Percentiles rank a stretch among this genome's conserved stretches.
phyloP scores from a whole-genome alignment of 768 basidiomycete genomes.

The Suillus americanus region DNA sequence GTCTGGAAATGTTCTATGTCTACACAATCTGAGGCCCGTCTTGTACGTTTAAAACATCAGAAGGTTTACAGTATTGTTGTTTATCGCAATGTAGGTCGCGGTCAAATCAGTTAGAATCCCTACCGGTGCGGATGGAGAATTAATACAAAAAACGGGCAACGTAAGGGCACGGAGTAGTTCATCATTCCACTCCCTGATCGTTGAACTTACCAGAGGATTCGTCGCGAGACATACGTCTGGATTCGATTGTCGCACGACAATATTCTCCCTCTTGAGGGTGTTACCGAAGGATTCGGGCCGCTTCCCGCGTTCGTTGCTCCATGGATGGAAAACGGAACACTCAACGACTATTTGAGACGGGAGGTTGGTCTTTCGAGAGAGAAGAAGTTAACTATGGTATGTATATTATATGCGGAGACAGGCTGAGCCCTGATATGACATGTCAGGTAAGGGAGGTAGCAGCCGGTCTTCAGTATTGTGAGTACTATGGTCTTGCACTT shows the following conservation, averaged over 20 bases:
- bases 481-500: background rate
- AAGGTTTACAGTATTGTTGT: no score
- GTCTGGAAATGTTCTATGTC: no score
- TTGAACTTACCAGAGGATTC: slow-evolving; percentile 25
- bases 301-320: slow-evolving; percentile 20
- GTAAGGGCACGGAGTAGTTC: no score
- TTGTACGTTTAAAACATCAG: no score
- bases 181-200: no score
- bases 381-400: background rate
- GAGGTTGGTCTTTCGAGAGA: background rate
- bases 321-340: slow-evolving; percentile 29
- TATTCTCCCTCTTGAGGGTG: slow-evolving; percentile 30
- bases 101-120: no score
- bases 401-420: background rate
- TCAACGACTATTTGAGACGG: slow-evolving; percentile 28
- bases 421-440: background rate
- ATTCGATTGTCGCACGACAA: slow-evolving; percentile 27
- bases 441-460: background rate
- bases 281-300: slow-evolving; percentile 11
- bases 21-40: no score
- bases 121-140: no score
- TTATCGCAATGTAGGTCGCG: no score
- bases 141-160: no score
- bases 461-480: background rate
- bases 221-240: slow-evolving; percentile 30